Percentiles rank a stretch among this genome's conserved stretches.
These are phyloP conservation scores for Pleurotus platypus DNA, from an alignment of 768 basidiomycete species.

Conservation along the genomic window DNA sequence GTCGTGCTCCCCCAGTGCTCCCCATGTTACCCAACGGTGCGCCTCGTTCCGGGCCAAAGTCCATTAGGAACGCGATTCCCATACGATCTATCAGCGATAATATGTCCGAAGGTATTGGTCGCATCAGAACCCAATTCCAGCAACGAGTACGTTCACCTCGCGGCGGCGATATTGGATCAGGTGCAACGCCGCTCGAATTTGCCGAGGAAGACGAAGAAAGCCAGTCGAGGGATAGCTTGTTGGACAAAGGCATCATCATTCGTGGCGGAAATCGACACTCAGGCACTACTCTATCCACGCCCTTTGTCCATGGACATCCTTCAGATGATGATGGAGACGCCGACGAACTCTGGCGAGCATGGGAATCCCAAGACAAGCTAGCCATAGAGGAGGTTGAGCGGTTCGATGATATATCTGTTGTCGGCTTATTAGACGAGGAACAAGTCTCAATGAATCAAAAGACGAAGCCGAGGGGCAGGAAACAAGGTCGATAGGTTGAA, in stretches of 20 bases:
- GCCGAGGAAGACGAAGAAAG: conserved; percentile 57
- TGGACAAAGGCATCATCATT: conserved; percentile 20
- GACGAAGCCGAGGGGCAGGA: conserved; percentile 10
- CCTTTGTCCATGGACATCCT: conserved; percentile 31
- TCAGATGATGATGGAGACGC: conserved; percentile 28
- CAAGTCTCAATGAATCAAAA: conserved; percentile 16
- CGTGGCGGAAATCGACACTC: conserved; percentile 25
- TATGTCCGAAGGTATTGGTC: conserved; percentile 58
- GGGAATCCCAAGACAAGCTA: conserved; percentile 39
- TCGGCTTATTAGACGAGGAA: conserved; percentile 38
- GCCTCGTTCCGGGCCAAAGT: conserved; percentile 31
- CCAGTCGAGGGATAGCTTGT: conserved; percentile 13
- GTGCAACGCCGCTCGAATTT: conserved; percentile 40
- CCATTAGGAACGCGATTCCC: conserved; percentile 50
- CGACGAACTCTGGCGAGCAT: conserved; percentile 34
- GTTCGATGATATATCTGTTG: conserved; percentile 45
- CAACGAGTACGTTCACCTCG: conserved; percentile 42
- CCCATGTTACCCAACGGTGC: conserved; percentile 83
- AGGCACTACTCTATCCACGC: conserved; percentile 32
- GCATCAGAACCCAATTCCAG: conserved; percentile 54
- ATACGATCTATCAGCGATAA: conserved; percentile 54
- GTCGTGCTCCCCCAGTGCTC: conserved; percentile 39
- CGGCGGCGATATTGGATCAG: conserved; percentile 16
- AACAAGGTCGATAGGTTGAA: not conserved
- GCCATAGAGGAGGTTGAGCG: conserved; percentile 51